Evolutionary conservation across 257 asterid genomes (phyloP).

Genomic region (Plantago ovata): DNA sequence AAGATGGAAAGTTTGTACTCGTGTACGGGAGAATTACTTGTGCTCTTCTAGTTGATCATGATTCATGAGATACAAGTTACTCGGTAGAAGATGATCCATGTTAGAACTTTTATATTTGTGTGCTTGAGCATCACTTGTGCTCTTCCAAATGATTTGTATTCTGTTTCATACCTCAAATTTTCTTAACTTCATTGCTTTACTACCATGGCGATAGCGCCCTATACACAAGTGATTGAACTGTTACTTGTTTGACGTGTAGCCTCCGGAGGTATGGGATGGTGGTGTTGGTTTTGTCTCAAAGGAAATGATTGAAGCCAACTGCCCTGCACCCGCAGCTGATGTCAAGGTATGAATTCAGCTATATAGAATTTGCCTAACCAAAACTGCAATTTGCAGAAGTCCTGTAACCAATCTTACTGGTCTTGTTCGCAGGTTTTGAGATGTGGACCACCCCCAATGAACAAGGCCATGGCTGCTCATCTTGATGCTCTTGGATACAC

Average conservation of each 20-base stretch:
- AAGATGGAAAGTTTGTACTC: no score
- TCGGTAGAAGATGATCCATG: no score
- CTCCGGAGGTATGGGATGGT: constrained; percentile 91
- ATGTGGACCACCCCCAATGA: constrained; percentile 99
- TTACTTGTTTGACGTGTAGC: constrained; percentile 35
- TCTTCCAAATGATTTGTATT: no score
- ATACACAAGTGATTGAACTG: not conserved
- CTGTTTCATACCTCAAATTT: not conserved
- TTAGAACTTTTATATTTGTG: no score
- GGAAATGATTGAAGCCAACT: constrained; percentile 84
- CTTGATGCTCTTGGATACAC: constrained; percentile 79
- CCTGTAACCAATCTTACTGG: constrained; percentile 5
- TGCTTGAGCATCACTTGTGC: no score
- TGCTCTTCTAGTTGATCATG: no score
- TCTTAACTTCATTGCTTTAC: not conserved
- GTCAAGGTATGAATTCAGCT: constrained; percentile 51
- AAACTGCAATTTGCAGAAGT: not conserved
- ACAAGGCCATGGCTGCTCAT: constrained; percentile 94
- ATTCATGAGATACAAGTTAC: no score
- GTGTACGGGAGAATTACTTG: no score
- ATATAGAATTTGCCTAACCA: not conserved
- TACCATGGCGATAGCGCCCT: not conserved
- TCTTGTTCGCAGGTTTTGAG: constrained; percentile 57
- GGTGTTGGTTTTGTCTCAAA: constrained; percentile 85
- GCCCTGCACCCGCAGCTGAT: constrained; percentile 86